Conservation (phyloP, 495 filamentous ascomycete genomes). For the Rostrohypoxylon terebratum region DNA sequence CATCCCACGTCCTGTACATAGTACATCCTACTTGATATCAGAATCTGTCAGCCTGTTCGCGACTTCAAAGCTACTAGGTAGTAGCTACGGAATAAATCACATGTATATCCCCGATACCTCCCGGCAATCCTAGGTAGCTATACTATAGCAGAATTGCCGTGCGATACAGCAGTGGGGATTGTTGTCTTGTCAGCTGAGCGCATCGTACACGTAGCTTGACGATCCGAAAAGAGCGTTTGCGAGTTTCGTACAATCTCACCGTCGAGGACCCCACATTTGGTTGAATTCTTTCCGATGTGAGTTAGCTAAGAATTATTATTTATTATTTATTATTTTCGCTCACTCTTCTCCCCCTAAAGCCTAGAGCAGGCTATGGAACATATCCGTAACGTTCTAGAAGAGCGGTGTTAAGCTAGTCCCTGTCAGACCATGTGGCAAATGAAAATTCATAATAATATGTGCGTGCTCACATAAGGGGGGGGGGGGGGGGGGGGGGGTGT, state of each 20-base stretch:
- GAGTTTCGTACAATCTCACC: constrained; percentile 36
- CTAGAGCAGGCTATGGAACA: constrained; percentile 44
- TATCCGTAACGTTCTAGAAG: constrained; percentile 50
- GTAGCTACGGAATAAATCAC: constrained; percentile 5
- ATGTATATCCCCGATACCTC: constrained; percentile 3
- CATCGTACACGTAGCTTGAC: constrained; percentile 46
- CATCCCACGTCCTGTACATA: constrained; percentile 3
- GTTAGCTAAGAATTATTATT: constrained; percentile 32
- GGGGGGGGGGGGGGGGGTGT: too few relatives aligned
- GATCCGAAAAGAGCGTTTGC: constrained; percentile 40
- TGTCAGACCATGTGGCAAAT: constrained; percentile 47
- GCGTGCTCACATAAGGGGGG: constrained; percentile 16
- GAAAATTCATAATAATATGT: constrained; percentile 32
- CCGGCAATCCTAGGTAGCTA: background rate
- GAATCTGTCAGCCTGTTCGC: constrained; percentile 4
- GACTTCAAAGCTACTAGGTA: constrained; percentile 16
- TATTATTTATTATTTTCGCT: constrained; percentile 11
- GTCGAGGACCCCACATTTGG: constrained; percentile 31
- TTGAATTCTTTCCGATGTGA: constrained; percentile 22
- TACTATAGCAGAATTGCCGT: constrained; percentile 29
- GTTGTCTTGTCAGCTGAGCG: constrained; percentile 45
- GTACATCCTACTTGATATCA: constrained; percentile 1
- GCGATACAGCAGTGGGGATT: constrained; percentile 35
- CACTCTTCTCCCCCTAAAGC: constrained; percentile 23
- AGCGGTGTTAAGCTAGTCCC: constrained; percentile 29